Percentiles rank a stretch among this genome's conserved stretches.
phyloP scores from a whole-genome alignment of 805 yeast species.

The Wickerhamiella azymoides region DNA sequence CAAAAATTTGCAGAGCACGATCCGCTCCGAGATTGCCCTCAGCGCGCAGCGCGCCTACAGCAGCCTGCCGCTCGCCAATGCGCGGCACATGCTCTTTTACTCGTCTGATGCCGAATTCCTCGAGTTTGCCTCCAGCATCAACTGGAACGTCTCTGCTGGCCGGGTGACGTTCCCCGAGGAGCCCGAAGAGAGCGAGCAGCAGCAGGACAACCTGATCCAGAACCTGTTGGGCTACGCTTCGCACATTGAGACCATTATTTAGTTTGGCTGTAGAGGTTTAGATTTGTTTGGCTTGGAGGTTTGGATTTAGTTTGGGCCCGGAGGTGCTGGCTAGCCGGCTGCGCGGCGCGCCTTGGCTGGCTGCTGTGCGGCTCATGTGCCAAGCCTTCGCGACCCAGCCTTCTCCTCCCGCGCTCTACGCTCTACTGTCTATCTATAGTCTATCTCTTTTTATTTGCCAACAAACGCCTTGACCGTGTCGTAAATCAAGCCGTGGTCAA shows the following conservation, averaged over 20 bases:
- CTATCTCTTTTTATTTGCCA: neutral
- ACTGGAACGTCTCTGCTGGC: slow-evolving; percentile 46
- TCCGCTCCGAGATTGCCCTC: slow-evolving; percentile 72
- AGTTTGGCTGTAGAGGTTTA: slow-evolving; percentile 14
- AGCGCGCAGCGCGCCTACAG: slow-evolving; percentile 71
- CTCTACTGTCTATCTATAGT: neutral
- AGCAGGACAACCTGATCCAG: slow-evolving; percentile 36
- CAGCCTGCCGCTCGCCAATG: slow-evolving; percentile 64
- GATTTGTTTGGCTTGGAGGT: too few species aligned
- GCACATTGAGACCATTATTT: slow-evolving; percentile 84
- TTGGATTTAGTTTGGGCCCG: too few species aligned
- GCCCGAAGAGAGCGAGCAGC: slow-evolving; percentile 29
- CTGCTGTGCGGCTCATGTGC: too few species aligned
- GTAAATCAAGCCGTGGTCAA: slow-evolving; percentile 20
- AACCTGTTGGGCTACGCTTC: slow-evolving; percentile 77
- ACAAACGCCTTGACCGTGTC: slow-evolving; percentile 14
- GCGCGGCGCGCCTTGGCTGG: too few species aligned
- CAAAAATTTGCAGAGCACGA: slow-evolving; percentile 58
- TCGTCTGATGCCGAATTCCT: slow-evolving; percentile 41
- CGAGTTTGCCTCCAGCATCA: slow-evolving; percentile 36
- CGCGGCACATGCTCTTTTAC: slow-evolving; percentile 66
- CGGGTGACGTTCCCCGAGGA: slow-evolving; percentile 26
- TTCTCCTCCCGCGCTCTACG: too few species aligned
- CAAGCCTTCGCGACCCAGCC: too few species aligned
- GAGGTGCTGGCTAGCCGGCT: too few species aligned